Base-by-base conservation (phyloP, 176 grass and related monocot species). In the Chloris gayana region DNA sequence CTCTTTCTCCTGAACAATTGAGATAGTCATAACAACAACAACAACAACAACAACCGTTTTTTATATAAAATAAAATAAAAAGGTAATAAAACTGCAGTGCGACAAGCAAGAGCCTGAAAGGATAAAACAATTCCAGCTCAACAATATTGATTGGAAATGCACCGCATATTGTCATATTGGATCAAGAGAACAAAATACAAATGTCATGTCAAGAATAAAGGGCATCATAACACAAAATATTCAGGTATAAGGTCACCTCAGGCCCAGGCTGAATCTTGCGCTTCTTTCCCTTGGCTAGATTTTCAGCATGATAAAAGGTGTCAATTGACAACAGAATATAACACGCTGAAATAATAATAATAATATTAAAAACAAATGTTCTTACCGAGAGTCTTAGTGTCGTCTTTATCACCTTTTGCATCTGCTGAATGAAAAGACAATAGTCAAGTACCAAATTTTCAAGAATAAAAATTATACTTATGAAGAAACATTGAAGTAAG, bases 201-300 rank as follows among this genome's bases (percentile, higher is more conserved):
- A 76, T 9, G 35, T 70, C 21, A 84, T 14, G 12, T 45, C 42
- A 45, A 74, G 50, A 84, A 39, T 50, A 39, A 73, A 66, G 82
- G 11, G 30, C n/a, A 65, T 59, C 18, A 65, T 9, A 27, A 63
- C 34, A 38, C 17, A 80, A 7, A 35, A 78, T 29, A 38, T 62
- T 54, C 46, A 58, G 41, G 70, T 65, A 70, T 88, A 24, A 73
- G 56, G 58, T 41, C 33, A 98, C 95, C 90, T 98, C 92, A 59
- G 35, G 78, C 35, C 84, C 84, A 86, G 82, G 86, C 33, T 83
- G 90, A 84, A 59, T 85, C 86, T 98, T 98, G 26, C 90, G 95
- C 75, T 93, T 98, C 92, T 94, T 98, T 67, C 88, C 92, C 51
- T 91, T 98, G 53, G 70, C 88, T 83, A 84, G 62, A 49, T 83